Base-by-base conservation (phyloP, 1,139 yeast genomes). In the Hemisphaericaspora subhashii region DNA sequence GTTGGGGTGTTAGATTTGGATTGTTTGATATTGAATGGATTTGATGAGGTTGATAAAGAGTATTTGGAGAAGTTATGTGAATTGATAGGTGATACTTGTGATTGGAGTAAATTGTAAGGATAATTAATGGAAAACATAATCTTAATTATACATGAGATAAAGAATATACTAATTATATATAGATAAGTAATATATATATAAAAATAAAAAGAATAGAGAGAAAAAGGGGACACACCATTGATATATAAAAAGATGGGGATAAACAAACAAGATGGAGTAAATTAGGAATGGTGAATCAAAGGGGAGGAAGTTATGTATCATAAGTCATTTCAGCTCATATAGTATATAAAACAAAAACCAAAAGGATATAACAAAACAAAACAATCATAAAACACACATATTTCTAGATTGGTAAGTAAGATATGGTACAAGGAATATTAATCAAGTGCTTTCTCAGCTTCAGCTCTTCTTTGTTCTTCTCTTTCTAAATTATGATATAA, bases 1-100 rank as follows among this genome's bases (percentile, higher is more conserved):
- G 55, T 77, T 12, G 98, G 90, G 2, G 97, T 92, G 5, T 70
- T 92, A 41, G 98, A 92, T 58, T 74, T 92, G 36, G 98, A 92
- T 58, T 87, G 96, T 57, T 62, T 80, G 41, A 77, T 65, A 7
- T 58, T 66, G 37, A 54, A 69, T 7, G 96, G 90, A 0, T 90
- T 90, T 57, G 81, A 76, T 50, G 78, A 75, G 28, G 54, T 57
- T 2, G 98, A 92, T 54, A 62, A 68, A 46, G 48, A 65, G 40
- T 74, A 68, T 47, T 67, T 92, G 48, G 94, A 86, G 55, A 51
- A 64, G 39, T 66, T 90, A 42, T 87, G 83, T 0, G 46, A 43
- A 3, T 43, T 66, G 37, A 72, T 90, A 28, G 72, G 73, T 4
- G 53, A 64, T 18, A 63, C 79, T 9, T 78, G 86, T 53, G 65